These are phyloP conservation scores for Juncus effusus DNA, from an alignment of 176 grass and related monocot species.

Conservation along the genomic window DNA sequence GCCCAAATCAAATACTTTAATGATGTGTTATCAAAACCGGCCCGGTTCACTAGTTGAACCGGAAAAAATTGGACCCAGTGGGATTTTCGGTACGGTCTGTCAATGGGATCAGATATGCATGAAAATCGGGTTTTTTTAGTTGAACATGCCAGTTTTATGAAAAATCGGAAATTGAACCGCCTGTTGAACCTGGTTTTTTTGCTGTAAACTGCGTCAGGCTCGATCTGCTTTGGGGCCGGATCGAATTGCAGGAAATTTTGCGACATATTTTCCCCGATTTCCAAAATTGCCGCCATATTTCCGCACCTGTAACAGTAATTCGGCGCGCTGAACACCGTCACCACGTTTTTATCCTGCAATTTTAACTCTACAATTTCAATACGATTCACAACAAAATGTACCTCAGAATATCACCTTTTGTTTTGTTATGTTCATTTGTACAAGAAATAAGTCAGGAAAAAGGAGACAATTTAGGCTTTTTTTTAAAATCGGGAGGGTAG, in stretches of 20 bases:
- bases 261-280: constrained; percentile 69
- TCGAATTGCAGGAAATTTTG: constrained; percentile 77
- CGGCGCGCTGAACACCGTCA: constrained; percentile 68
- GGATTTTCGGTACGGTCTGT: too few relatives aligned
- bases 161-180: too few relatives aligned
- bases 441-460: neutral
- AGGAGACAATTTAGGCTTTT: too few relatives aligned
- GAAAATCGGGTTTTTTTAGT: too few relatives aligned
- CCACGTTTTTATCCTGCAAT: constrained; percentile 65
- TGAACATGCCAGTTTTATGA: too few relatives aligned
- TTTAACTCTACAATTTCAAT: constrained; percentile 18
- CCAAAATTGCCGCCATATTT: constrained; percentile 72
- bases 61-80: too few relatives aligned
- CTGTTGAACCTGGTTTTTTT: too few relatives aligned
- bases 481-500: too few relatives aligned
- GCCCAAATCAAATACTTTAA: too few relatives aligned
- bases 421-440: constrained; percentile 3
- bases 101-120: too few relatives aligned
- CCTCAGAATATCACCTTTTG: neutral
- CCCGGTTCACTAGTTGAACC: too few relatives aligned
- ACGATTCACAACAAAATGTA: constrained; percentile 3
- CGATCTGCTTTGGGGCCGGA: constrained; percentile 53
- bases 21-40: too few relatives aligned
- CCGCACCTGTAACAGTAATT: constrained; percentile 71
- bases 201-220: constrained; percentile 57